These are phyloP conservation scores for Earliella scabrosa DNA, from an alignment of 1,284 basidiomycete genomes.

Conservation along the genomic window DNA sequence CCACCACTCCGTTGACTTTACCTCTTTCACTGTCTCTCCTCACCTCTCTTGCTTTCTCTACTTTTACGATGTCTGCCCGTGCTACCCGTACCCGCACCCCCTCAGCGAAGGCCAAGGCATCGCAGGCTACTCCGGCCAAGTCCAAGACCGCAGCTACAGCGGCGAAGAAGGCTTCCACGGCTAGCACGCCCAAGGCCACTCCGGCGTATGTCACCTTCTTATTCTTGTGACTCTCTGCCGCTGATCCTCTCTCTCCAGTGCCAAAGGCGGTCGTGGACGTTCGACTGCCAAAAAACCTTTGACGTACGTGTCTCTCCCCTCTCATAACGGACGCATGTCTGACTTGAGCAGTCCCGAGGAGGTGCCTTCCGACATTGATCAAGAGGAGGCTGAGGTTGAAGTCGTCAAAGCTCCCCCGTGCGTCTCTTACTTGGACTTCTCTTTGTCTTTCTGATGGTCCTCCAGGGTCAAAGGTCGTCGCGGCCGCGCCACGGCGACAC, in stretches of 20 bases:
- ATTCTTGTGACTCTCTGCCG: neutral
- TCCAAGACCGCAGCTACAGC: neutral
- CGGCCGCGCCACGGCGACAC: too few relatives aligned
- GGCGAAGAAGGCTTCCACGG: neutral
- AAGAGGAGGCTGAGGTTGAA: too few relatives aligned
- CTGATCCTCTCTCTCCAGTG: neutral
- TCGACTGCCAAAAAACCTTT: neutral
- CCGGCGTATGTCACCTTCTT: neutral
- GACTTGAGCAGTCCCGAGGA: too few relatives aligned
- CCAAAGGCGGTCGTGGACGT: neutral
- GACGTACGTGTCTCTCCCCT: neutral
- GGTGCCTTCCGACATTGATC: too few relatives aligned
- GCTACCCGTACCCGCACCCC: neutral
- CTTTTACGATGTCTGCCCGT: neutral
- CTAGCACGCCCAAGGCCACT: neutral
- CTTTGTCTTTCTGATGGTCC: too few relatives aligned
- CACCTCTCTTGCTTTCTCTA: neutral
- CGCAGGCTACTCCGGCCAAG: neutral
- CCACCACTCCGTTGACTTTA: too few relatives aligned
- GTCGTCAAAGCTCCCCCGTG: too few relatives aligned
- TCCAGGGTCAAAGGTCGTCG: too few relatives aligned
- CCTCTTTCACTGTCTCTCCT: too few relatives aligned
- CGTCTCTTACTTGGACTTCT: too few relatives aligned
- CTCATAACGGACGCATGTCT: too few relatives aligned
- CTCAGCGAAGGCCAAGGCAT: neutral